A percentile compares a stretch with the other conserved stretches of the same genome.
These are phyloP conservation scores for Mercurialis annua DNA, from an alignment of 345 rosid species.

Conservation along the genomic window DNA sequence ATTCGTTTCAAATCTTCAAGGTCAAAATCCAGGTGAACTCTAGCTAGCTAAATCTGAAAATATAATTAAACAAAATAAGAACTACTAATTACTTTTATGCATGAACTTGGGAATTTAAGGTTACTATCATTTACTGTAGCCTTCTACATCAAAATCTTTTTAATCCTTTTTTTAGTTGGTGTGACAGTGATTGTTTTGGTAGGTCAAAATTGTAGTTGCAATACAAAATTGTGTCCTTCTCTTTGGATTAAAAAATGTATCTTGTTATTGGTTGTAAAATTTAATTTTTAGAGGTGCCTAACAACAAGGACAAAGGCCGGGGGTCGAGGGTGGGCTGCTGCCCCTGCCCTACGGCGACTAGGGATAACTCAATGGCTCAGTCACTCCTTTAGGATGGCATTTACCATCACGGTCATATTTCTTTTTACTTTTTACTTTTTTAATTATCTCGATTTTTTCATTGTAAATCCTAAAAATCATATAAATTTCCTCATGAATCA, in stretches of 20 bases:
- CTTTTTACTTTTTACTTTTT: too few relatives aligned
- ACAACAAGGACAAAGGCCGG: too few relatives aligned
- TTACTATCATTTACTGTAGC: slow-evolving; percentile 11
- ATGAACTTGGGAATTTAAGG: slow-evolving; percentile 17
- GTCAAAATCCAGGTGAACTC: slow-evolving; percentile 15
- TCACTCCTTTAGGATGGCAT: too few relatives aligned
- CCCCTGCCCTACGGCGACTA: too few relatives aligned
- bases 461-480: too few relatives aligned
- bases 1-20: slow-evolving; percentile 36
- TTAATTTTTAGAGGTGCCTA: background rate
- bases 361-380: too few relatives aligned
- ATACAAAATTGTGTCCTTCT: background rate
- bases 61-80: background rate
- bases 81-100: slow-evolving; percentile 1
- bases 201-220: background rate
- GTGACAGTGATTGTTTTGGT: background rate
- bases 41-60: background rate
- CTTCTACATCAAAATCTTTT: background rate
- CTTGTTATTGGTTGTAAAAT: background rate
- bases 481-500: too few relatives aligned
- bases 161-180: background rate
- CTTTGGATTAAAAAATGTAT: background rate
- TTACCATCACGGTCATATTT: too few relatives aligned
- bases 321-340: too few relatives aligned
- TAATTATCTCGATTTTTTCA: too few relatives aligned